Evolutionary conservation across 495 filamentous ascomycete genomes (phyloP).

Genomic region (Penicillium waksmanii): DNA sequence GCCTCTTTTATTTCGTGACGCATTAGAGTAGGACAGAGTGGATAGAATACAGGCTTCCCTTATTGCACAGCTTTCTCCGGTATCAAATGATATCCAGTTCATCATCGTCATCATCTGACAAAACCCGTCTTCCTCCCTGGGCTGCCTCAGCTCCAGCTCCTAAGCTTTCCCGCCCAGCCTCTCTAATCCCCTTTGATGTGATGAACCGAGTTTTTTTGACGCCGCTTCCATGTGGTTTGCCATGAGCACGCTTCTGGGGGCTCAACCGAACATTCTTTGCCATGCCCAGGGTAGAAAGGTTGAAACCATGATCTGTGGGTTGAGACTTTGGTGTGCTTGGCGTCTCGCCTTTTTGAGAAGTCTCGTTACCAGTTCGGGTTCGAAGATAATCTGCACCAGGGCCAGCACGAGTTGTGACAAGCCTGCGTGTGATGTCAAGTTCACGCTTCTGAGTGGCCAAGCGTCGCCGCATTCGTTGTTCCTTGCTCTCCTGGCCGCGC

Average conservation of each 20-base stretch:
- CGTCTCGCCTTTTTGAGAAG: conserved; percentile 2
- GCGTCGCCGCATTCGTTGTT: conserved; percentile 69
- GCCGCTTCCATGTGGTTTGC: conserved; percentile 39
- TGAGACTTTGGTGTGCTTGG: conserved; percentile 18
- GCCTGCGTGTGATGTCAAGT: conserved; percentile 72
- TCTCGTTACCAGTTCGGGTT: conserved; percentile 35
- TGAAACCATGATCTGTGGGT: conserved; percentile 24
- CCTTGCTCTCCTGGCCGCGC: conserved; percentile 55
- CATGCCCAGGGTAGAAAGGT: conserved; percentile 36
- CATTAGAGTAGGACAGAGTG: background rate
- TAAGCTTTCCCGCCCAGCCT: conserved; percentile 75
- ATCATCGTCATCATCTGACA: conserved; percentile 51
- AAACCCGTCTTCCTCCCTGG: conserved; percentile 30
- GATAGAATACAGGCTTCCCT: background rate
- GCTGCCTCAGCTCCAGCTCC: conserved; percentile 51
- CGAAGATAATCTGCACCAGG: conserved; percentile 79
- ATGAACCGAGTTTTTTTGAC: conserved; percentile 84
- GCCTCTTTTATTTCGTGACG: conserved; percentile 1
- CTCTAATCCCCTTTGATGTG: conserved; percentile 73
- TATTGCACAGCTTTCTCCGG: background rate
- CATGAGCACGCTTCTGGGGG: conserved; percentile 63
- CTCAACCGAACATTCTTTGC: conserved; percentile 63
- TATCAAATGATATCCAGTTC: conserved; percentile 59
- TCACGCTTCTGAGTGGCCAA: conserved; percentile 78
- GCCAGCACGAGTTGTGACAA: conserved; percentile 63